Conservation (phyloP, 495 filamentous ascomycete genomes). For the Penicillium atrosanguineum region DNA sequence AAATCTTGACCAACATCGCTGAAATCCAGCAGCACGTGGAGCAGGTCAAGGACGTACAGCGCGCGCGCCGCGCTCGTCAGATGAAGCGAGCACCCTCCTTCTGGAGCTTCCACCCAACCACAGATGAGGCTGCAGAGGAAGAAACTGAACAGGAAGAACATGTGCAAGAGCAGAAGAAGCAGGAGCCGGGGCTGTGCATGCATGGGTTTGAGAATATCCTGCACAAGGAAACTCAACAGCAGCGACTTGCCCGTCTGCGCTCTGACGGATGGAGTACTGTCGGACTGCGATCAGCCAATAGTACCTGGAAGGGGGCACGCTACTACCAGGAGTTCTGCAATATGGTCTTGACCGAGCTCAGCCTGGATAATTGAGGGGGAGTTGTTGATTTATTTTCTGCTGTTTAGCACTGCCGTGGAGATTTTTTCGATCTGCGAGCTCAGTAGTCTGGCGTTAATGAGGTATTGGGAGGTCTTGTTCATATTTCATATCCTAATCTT, state of each 20-base stretch:
- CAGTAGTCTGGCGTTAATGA: neutral
- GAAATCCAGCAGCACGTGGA: conserved; percentile 22
- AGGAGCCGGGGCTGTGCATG: conserved; percentile 4
- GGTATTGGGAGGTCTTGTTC: neutral
- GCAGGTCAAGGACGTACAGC: conserved; percentile 25
- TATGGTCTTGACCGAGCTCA: conserved; percentile 33
- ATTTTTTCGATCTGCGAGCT: neutral
- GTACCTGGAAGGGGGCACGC: conserved; percentile 36
- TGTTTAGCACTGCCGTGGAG: neutral
- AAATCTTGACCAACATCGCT: conserved; percentile 25
- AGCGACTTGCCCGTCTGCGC: conserved; percentile 35
- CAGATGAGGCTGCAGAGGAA: neutral
- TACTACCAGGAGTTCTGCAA: conserved; percentile 37
- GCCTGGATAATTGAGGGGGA: conserved; percentile 11
- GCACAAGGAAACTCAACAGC: conserved; percentile 29
- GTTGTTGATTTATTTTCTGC: neutral
- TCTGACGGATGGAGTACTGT: conserved; percentile 35
- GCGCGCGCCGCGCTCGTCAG: conserved; percentile 19
- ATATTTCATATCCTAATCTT: neutral
- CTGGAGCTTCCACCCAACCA: conserved; percentile 39
- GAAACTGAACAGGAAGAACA: neutral
- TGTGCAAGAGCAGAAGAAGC: neutral
- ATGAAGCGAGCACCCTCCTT: conserved; percentile 34
- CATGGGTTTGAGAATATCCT: conserved; percentile 20
- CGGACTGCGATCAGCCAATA: conserved; percentile 27